phyloP scores from a whole-genome alignment of 352 stramenopile genomes.

The Globisporangium alternatum region DNA sequence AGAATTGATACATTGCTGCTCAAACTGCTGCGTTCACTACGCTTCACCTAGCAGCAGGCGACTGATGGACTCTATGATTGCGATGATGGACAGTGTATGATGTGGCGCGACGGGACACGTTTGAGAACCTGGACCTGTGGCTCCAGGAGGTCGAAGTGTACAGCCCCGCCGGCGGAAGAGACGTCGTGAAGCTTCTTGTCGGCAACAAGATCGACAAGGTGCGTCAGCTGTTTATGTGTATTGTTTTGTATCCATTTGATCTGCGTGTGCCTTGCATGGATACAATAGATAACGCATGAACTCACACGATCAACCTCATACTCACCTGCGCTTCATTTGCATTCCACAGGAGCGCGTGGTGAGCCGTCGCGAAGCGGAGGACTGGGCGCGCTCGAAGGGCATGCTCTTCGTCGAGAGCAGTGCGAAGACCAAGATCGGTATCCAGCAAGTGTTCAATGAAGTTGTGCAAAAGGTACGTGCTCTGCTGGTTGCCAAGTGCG shows the following conservation, averaged over 20 bases:
- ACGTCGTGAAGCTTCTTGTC: conserved; percentile 97
- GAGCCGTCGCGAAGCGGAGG: conserved; percentile 91
- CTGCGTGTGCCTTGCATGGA: too few relatives aligned
- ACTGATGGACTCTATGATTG: neutral
- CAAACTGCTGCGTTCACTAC: neutral
- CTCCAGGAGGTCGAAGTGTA: conserved; percentile 98
- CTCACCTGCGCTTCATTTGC: conserved; percentile 1
- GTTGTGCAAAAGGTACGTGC: conserved; percentile 94
- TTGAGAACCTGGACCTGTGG: conserved; percentile 98
- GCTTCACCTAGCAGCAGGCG: neutral
- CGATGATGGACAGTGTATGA: conserved; percentile 87
- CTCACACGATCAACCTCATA: neutral
- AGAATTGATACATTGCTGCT: conserved; percentile 5
- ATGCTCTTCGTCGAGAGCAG: conserved; percentile 98
- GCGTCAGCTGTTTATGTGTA: neutral
- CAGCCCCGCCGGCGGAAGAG: conserved; percentile 90
- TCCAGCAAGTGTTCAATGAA: conserved; percentile 97
- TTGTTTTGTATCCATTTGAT: too few relatives aligned
- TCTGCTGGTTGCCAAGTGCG: neutral
- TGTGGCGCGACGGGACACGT: conserved; percentile 95
- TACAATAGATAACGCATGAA: too few relatives aligned
- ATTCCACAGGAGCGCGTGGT: conserved; percentile 87
- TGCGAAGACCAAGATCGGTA: conserved; percentile 94
- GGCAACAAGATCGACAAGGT: conserved; percentile 97
- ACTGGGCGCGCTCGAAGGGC: conserved; percentile 94